These are phyloP conservation scores for Cutaneotrichosporon sp. DNA, from an alignment of 1,284 basidiomycete species.

Conservation along the genomic window DNA sequence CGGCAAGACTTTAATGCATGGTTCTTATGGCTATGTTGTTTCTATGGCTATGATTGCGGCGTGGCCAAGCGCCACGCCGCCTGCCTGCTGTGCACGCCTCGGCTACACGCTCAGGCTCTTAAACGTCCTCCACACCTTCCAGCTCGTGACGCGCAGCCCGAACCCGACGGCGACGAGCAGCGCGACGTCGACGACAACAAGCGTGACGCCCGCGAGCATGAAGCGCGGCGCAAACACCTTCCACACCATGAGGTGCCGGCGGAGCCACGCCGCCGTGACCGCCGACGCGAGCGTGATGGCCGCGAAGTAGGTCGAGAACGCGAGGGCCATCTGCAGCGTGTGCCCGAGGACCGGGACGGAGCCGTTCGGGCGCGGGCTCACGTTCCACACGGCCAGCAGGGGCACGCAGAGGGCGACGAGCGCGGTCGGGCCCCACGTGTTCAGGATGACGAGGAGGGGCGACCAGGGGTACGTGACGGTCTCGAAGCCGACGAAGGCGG, in stretches of 20 bases:
- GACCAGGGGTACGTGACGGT: conserved; percentile 73
- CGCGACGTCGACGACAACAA: conserved; percentile 56
- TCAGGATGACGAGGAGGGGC: conserved; percentile 73
- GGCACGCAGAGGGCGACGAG: conserved; percentile 67
- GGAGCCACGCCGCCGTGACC: conserved; percentile 70
- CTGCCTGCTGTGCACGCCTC: not conserved
- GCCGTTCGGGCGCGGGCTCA: conserved; percentile 61
- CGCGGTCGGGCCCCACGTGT: conserved; percentile 74
- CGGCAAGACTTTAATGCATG: too few relatives aligned
- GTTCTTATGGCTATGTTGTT: too few relatives aligned
- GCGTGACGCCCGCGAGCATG: conserved; percentile 66
- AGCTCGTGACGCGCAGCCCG: conserved; percentile 44
- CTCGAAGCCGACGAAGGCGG: conserved; percentile 76
- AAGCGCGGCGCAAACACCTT: conserved; percentile 96
- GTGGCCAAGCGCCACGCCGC: not conserved
- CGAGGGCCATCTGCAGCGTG: conserved; percentile 60
- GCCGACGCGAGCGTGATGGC: conserved; percentile 70
- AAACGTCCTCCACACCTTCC: conserved; percentile 53
- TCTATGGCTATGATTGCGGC: not conserved
- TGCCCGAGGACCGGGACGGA: conserved; percentile 51
- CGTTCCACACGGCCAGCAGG: conserved; percentile 83
- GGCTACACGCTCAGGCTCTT: conserved; percentile 35
- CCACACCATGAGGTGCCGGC: conserved; percentile 98
- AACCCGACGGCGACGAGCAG: conserved; percentile 52
- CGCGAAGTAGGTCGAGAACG: conserved; percentile 70